phyloP scores from a whole-genome alignment of 257 asterid genomes.

The Petrea volubilis region DNA sequence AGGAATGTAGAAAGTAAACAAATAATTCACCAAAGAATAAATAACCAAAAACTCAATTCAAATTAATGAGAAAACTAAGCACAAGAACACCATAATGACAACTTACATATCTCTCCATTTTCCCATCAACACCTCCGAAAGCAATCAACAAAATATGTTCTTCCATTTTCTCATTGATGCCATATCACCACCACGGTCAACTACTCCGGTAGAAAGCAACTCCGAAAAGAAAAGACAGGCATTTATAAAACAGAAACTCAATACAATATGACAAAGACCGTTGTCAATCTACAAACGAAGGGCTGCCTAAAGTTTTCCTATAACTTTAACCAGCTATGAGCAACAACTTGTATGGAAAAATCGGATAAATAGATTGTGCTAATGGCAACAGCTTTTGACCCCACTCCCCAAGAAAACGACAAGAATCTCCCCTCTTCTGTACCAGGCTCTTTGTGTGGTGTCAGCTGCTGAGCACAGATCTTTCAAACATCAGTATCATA shows the following conservation, averaged over 20 bases:
- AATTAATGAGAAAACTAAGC: too few species aligned
- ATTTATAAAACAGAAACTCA: not conserved
- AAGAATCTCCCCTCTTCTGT: too few species aligned
- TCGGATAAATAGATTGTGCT: not conserved
- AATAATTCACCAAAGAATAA: too few species aligned
- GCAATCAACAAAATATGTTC: too few species aligned
- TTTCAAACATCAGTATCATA: not conserved
- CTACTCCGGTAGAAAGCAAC: not conserved
- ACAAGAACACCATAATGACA: too few species aligned
- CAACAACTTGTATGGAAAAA: not conserved
- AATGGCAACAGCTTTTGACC: not conserved
- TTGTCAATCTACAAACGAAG: not conserved
- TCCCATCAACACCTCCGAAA: too few species aligned
- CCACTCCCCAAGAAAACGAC: too few species aligned
- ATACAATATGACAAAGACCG: not conserved
- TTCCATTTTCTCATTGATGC: too few species aligned
- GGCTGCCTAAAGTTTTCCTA: not conserved
- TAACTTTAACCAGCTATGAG: not conserved
- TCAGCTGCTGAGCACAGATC: not conserved
- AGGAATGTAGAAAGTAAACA: too few species aligned
- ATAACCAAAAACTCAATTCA: too few species aligned
- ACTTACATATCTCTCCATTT: too few species aligned
- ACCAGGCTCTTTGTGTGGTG: not conserved
- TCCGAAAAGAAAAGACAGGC: not conserved
- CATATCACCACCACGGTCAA: too few species aligned